Percentiles rank a stretch among this genome's conserved stretches.
Evolutionary conservation across 805 yeast species (phyloP).

Genomic region (Ogataea thermomethanolica): DNA sequence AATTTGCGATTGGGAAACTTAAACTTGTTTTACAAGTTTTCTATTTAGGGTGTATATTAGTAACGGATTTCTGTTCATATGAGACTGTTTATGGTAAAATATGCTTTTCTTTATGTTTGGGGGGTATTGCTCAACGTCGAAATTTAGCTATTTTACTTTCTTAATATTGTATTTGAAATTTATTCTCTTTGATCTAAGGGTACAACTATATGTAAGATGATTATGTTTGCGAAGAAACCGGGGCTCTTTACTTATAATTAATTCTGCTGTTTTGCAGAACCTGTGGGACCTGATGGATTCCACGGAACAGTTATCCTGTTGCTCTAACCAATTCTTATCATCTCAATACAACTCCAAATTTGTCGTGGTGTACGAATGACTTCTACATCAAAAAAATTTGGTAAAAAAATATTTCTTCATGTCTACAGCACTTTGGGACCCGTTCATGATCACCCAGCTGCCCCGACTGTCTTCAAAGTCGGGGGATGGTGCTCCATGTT

Average conservation of each 20-base stretch:
- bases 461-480: constrained; percentile 31
- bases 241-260: too few species aligned
- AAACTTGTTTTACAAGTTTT: constrained; percentile 18
- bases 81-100: background rate
- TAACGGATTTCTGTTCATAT: constrained; percentile 15
- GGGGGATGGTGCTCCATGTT: constrained; percentile 22
- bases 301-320: too few species aligned
- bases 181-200: background rate
- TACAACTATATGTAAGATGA: background rate
- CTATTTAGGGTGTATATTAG: constrained; percentile 35
- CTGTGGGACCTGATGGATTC: too few species aligned
- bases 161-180: background rate
- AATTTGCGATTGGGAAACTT: constrained; percentile 16
- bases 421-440: constrained; percentile 22
- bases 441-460: constrained; percentile 32
- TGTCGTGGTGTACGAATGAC: constrained; percentile 9
- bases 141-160: background rate
- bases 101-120: background rate
- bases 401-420: constrained; percentile 6
- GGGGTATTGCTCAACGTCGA: background rate
- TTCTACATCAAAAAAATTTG: background rate
- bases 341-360: background rate
- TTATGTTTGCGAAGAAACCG: too few species aligned
- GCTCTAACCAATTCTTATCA: background rate
- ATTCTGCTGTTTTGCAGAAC: too few species aligned